Conservation (phyloP, 441 rosid species). For the Aquilaria agallochum region DNA sequence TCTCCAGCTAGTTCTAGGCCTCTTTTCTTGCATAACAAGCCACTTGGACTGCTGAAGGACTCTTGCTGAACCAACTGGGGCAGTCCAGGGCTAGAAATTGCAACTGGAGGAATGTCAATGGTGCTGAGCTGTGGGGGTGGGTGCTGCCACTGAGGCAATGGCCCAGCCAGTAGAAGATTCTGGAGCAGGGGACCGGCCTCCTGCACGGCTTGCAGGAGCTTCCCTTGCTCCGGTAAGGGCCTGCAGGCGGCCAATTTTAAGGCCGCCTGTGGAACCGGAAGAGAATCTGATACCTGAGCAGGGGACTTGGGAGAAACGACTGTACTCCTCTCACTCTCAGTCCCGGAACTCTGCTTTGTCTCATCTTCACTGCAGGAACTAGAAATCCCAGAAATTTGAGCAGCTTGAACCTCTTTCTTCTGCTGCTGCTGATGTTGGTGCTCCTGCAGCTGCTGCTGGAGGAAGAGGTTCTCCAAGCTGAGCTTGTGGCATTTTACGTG, state of each 20-base stretch:
- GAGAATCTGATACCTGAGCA: not conserved
- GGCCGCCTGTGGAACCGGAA: slow-evolving; percentile 20
- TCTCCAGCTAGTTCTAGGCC: slow-evolving; percentile 22
- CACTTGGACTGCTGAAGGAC: slow-evolving; percentile 21
- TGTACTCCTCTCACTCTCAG: slow-evolving; percentile 15
- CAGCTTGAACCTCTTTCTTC: slow-evolving; percentile 16
- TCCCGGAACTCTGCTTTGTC: slow-evolving; percentile 33
- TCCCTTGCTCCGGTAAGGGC: slow-evolving; percentile 60
- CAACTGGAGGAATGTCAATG: slow-evolving; percentile 56
- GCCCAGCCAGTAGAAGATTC: slow-evolving; percentile 64
- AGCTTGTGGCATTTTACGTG: slow-evolving; percentile 37
- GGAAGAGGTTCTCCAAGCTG: slow-evolving; percentile 34
- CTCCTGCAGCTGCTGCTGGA: slow-evolving; percentile 31
- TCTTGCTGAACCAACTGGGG: slow-evolving; percentile 23
- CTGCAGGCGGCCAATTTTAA: slow-evolving; percentile 31
- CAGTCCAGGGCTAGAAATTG: slow-evolving; percentile 36
- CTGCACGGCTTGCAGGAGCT: slow-evolving; percentile 60
- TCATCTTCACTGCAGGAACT: slow-evolving; percentile 40
- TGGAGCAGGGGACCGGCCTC: slow-evolving; percentile 69
- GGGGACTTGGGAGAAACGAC: slow-evolving; percentile 9
- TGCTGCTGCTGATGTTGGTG: slow-evolving; percentile 20
- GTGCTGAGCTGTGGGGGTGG: slow-evolving; percentile 63
- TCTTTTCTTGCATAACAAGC: slow-evolving; percentile 37
- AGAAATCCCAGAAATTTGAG: slow-evolving; percentile 20
- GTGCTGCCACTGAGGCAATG: slow-evolving; percentile 75